Evolutionary conservation across 306 rosid genomes (phyloP).

Genomic region (Quercus parvula): DNA sequence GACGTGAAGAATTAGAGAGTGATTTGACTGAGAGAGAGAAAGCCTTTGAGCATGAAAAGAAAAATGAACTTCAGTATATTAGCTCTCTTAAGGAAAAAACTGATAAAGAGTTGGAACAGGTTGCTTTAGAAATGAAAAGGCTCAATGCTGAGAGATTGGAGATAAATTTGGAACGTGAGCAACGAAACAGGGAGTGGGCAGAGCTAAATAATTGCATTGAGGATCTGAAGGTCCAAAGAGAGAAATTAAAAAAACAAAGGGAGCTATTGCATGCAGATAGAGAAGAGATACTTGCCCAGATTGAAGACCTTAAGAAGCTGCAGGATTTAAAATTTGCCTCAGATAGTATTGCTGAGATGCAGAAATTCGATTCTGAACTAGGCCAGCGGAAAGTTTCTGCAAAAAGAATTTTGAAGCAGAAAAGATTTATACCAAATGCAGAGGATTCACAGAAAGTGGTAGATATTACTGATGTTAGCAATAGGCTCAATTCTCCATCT

Average conservation of each 20-base stretch:
- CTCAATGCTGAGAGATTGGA: slow-evolving; percentile 72
- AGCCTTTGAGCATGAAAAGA: slow-evolving; percentile 79
- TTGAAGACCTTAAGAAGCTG: slow-evolving; percentile 68
- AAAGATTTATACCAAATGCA: slow-evolving; percentile 20
- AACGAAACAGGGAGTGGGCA: slow-evolving; percentile 85
- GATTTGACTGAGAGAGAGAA: slow-evolving; percentile 67
- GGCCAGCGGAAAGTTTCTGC: slow-evolving; percentile 42
- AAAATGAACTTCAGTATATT: slow-evolving; percentile 53
- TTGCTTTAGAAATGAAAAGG: slow-evolving; percentile 69
- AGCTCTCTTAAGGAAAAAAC: slow-evolving; percentile 68
- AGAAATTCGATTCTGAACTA: slow-evolving; percentile 51
- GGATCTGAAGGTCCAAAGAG: slow-evolving; percentile 86
- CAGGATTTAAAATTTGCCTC: slow-evolving; percentile 63
- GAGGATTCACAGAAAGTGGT: slow-evolving; percentile 28
- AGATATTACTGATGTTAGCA: slow-evolving; percentile 24
- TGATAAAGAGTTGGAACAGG: slow-evolving; percentile 69
- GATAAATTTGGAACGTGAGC: slow-evolving; percentile 81
- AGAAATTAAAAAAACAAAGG: slow-evolving; percentile 82
- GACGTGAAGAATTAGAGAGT: slow-evolving; percentile 87
- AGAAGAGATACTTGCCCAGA: slow-evolving; percentile 59
- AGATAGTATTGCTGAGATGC: slow-evolving; percentile 57
- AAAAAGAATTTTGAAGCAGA: slow-evolving; percentile 43
- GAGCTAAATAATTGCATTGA: slow-evolving; percentile 77
- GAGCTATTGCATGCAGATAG: slow-evolving; percentile 86
- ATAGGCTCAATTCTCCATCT: slow-evolving; percentile 49